phyloP scores from a whole-genome alignment of 768 basidiomycete species.

The Exidia glandulosa region DNA sequence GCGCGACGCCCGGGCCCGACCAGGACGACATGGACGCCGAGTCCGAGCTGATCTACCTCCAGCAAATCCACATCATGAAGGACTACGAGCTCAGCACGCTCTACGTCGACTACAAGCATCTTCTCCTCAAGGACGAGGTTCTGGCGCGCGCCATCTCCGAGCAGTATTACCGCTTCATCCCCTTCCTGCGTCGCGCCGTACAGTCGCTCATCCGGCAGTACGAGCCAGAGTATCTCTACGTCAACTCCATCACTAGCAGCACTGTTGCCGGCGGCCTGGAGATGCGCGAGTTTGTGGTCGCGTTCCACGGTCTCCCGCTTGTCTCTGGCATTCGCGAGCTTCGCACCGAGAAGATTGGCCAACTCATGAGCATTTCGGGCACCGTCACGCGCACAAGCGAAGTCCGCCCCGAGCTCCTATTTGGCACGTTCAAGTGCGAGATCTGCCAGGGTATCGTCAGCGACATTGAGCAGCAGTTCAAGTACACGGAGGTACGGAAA shows the following conservation, averaged over 20 bases:
- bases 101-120: constrained; percentile 90
- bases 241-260: constrained; percentile 81
- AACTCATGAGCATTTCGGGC: constrained; percentile 88
- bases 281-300: constrained; percentile 88
- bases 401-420: constrained; percentile 89
- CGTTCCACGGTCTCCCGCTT: constrained; percentile 89
- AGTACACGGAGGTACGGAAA: constrained; percentile 80
- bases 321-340: constrained; percentile 92
- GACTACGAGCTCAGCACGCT: constrained; percentile 91
- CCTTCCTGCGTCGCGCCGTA: constrained; percentile 85
- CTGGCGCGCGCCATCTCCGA: constrained; percentile 88
- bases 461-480: constrained; percentile 98
- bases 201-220: constrained; percentile 81
- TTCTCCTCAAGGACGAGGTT: constrained; percentile 83
- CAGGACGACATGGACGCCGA: constrained; percentile 42
- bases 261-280: constrained; percentile 81
- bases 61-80: constrained; percentile 91
- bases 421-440: constrained; percentile 88
- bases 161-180: constrained; percentile 95
- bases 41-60: constrained; percentile 71
- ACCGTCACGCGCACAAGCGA: constrained; percentile 97
- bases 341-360: constrained; percentile 87
- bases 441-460: constrained; percentile 76
- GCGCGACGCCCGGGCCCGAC: constrained; percentile 73
- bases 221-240: constrained; percentile 90